phyloP scores from a whole-genome alignment of 805 yeast species.

The Pichia thaimueangensis region DNA sequence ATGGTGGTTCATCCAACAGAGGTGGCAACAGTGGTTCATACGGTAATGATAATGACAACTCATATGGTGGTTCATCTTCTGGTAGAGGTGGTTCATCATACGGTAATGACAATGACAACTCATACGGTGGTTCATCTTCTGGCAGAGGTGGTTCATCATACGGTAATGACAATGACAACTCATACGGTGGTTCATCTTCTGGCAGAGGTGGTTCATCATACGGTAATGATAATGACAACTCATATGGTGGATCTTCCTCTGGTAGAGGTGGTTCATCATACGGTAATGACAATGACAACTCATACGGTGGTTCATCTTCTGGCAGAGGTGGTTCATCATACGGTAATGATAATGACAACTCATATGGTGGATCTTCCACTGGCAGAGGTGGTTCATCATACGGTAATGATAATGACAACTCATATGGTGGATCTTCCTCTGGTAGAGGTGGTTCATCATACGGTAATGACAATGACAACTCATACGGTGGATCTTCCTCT shows the following conservation, averaged over 20 bases:
- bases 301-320: constrained; percentile 18
- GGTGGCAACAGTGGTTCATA: constrained; percentile 17
- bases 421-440: constrained; percentile 25
- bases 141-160: constrained; percentile 22
- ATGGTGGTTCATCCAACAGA: constrained; percentile 24
- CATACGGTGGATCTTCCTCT: constrained; percentile 20
- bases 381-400: constrained; percentile 14
- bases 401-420: constrained; percentile 13
- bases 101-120: constrained; percentile 24
- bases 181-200: constrained; percentile 22
- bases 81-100: constrained; percentile 3
- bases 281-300: constrained; percentile 19
- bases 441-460: too few relatives aligned
- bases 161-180: constrained; percentile 23
- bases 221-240: constrained; percentile 21
- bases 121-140: constrained; percentile 26
- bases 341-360: constrained; percentile 21
- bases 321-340: constrained; percentile 25
- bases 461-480: constrained; percentile 18
- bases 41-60: constrained; percentile 17
- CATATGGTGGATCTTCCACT: constrained; percentile 16
- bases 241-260: constrained; percentile 17
- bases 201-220: constrained; percentile 20
- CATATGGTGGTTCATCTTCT: constrained; percentile 15
- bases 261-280: constrained; percentile 25